These are phyloP conservation scores for Microdochium paspali DNA, from an alignment of 2,329 filamentous ascomycete species.

Conservation along the genomic window DNA sequence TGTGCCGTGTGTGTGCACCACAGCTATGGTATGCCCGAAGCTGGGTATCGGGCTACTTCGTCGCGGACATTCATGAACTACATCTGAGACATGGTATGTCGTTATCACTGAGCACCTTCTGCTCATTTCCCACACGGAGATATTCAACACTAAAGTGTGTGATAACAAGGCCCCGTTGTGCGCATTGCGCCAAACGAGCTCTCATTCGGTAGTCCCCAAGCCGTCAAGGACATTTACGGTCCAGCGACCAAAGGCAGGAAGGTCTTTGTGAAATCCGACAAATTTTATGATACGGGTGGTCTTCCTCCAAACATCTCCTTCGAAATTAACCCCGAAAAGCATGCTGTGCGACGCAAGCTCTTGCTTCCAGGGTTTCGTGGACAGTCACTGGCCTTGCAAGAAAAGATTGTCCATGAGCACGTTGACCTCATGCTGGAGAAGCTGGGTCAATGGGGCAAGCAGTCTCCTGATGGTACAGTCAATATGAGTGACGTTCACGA, in stretches of 20 bases:
- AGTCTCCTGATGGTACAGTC: constrained; percentile 2
- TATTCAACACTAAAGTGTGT: neutral
- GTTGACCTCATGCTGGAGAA: constrained; percentile 10
- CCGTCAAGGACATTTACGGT: constrained; percentile 8
- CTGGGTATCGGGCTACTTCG: constrained; percentile 5
- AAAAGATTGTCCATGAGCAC: constrained; percentile 12
- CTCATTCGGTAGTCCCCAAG: constrained; percentile 7
- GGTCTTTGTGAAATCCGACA: constrained; percentile 8
- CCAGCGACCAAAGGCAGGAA: constrained; percentile 8
- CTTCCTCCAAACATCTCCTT: constrained; percentile 5
- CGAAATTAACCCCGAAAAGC: constrained; percentile 9
- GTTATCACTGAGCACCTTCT: neutral
- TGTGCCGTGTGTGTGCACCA: neutral
- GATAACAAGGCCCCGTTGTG: constrained; percentile 7
- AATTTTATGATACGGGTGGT: constrained; percentile 8
- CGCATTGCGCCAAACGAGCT: constrained; percentile 11
- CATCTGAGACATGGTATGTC: constrained; percentile 7
- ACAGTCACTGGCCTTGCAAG: constrained; percentile 10
- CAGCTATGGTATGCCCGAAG: constrained; percentile 8
- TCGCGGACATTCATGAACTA: constrained; percentile 2
- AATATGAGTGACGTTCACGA: constrained; percentile 9
- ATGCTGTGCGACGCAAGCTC: constrained; percentile 9
- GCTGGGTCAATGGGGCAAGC: constrained; percentile 1
- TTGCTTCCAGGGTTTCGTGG: constrained; percentile 11
- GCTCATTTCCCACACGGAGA: neutral